Evolutionary conservation across 2,329 filamentous ascomycete genomes (phyloP), one percentile per base, ranked within the genome.

Genomic region (Talaromyces sp.): DNA sequence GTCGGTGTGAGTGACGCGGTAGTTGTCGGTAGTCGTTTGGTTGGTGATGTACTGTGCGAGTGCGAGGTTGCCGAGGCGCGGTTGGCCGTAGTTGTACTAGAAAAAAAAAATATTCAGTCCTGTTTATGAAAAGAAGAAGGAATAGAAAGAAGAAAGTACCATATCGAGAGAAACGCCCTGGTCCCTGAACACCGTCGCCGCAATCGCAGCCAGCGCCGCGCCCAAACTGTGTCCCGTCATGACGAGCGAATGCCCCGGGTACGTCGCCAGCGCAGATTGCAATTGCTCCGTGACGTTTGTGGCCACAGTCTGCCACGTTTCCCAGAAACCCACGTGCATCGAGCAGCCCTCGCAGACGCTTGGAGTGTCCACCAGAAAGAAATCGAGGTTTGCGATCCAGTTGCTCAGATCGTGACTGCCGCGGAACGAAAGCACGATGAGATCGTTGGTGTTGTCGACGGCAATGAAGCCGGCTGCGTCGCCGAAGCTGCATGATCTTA

Each of bases 401-500:
- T 75, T 76, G 8, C 60, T 54, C 4, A 72, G 41, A 27, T 69
- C 68, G 6, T 59, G 51, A 43, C 65, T 71, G 46, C 75, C 73
- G 14, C 74, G 71, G 66, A 76, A 75, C 8, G 71, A 65, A 17
- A 77, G 61, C n/a, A 77, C 64, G 24, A 75, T 65, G 11, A 71
- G 60, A n/a, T 70, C 59, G 63, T 80, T 79, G 29, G 76, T 79
- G 4, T 70, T 66, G 68, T 82, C 80, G 38, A 75, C 68, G n/a
- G 79, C 80, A 1, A 82, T 70, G 66, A 77, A 82, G 58, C 80
- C 80, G 0, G 79, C 78, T 1, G 77, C 71, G 61, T 81, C 80
- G 32, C 68, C 68, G n/a, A 59, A 65, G 14, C 58, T 43, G 27
- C 50, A 51, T 21, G 57, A 35, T 10, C 51, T 64, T 24, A 6